These are phyloP conservation scores for Kernera saxatilis DNA, from an alignment of 345 rosid genomes.

Conservation along the genomic window DNA sequence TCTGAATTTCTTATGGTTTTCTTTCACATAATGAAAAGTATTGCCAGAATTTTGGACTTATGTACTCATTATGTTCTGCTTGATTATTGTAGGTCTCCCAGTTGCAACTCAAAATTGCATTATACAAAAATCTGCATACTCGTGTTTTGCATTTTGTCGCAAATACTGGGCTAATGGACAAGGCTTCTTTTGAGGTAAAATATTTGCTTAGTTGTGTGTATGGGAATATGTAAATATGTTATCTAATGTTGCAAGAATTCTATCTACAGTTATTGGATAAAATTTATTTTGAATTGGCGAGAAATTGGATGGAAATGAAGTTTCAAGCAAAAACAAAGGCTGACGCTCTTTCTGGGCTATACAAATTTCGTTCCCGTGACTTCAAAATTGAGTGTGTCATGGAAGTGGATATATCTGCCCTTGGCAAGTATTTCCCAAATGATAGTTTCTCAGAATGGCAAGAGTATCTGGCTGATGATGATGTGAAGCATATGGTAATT, in stretches of 20 bases:
- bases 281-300: constrained; percentile 53
- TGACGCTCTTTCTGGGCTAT: constrained; percentile 50
- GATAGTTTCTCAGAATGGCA: constrained; percentile 76
- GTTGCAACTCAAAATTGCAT: constrained; percentile 49
- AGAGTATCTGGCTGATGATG: constrained; percentile 64
- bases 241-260: constrained; percentile 28
- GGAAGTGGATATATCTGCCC: constrained; percentile 65
- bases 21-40: background rate
- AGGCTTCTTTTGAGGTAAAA: constrained; percentile 59
- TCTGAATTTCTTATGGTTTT: background rate
- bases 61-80: constrained; percentile 1
- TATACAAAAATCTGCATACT: constrained; percentile 53
- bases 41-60: background rate
- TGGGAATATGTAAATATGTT: constrained; percentile 1
- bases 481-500: constrained; percentile 44
- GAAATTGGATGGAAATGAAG: constrained; percentile 77
- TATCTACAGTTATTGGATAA: constrained; percentile 55
- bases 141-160: constrained; percentile 59
- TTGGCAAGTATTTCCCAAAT: constrained; percentile 45
- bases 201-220: constrained; percentile 1
- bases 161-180: constrained; percentile 51
- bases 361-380: constrained; percentile 73
- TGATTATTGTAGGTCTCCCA: constrained; percentile 41
- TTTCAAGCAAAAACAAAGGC: constrained; percentile 55
- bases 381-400: constrained; percentile 65